Conservation (phyloP, 805 yeast species). For the Ogataea trehalophila region DNA sequence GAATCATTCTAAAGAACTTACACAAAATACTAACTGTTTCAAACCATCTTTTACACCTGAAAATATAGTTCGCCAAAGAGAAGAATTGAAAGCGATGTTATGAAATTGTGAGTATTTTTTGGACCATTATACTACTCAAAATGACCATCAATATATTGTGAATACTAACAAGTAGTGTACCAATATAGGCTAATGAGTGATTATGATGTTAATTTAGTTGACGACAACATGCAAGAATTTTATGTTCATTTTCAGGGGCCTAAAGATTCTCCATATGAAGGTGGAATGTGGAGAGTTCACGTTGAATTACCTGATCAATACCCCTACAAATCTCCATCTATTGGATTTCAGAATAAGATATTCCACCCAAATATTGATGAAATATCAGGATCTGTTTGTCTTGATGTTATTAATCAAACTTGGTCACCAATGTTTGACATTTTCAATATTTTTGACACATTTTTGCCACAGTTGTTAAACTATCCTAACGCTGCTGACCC, state of each 20-base stretch:
- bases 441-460: slow-evolving; percentile 84
- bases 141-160: not conserved
- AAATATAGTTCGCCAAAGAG: slow-evolving; percentile 55
- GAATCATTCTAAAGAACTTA: too few relatives aligned
- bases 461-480: slow-evolving; percentile 83
- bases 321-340: slow-evolving; percentile 93
- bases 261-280: slow-evolving; percentile 77
- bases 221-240: slow-evolving; percentile 84
- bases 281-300: slow-evolving; percentile 85
- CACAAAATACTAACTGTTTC: too few relatives aligned
- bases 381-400: slow-evolving; percentile 83
- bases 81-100: slow-evolving; percentile 90
- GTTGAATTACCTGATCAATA: slow-evolving; percentile 94
- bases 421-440: slow-evolving; percentile 98
- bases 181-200: slow-evolving; percentile 76
- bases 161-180: slow-evolving; percentile 2
- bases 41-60: too few relatives aligned
- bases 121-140: not conserved
- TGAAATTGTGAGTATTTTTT: slow-evolving; percentile 66
- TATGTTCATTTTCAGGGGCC: slow-evolving; percentile 86
- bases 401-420: slow-evolving; percentile 94
- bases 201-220: slow-evolving; percentile 77
- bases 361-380: slow-evolving; percentile 96
- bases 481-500: slow-evolving; percentile 97
- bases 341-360: slow-evolving; percentile 86